Percentiles rank a stretch among this genome's conserved stretches.
Conservation (phyloP, 805 yeast species). For the Danielia oregonensis region DNA sequence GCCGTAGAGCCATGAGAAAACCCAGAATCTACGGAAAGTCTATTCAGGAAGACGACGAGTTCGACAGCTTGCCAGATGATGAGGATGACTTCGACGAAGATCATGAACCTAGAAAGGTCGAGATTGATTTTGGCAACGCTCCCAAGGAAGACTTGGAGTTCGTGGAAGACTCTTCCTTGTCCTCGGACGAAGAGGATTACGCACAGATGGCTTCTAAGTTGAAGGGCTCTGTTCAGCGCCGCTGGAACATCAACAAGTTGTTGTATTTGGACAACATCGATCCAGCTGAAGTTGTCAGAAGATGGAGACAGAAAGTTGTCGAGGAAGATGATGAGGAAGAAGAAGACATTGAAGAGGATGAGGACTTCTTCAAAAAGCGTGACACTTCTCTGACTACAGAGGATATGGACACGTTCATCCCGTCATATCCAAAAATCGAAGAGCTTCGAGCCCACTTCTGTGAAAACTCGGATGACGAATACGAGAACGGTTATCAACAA, state of each 20-base stretch:
- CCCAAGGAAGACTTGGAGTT: conserved; percentile 36
- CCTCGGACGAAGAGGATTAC: conserved; percentile 39
- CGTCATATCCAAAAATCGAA: conserved; percentile 38
- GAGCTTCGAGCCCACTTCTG: conserved; percentile 45
- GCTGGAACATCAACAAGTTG: conserved; percentile 79
- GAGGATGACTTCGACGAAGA: conserved; percentile 34
- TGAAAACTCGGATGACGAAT: conserved; percentile 33
- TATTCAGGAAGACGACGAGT: conserved; percentile 45
- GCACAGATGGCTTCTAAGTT: conserved; percentile 57
- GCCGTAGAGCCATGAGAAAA: conserved; percentile 62
- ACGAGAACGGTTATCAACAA: conserved; percentile 36
- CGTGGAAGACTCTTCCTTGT: conserved; percentile 46
- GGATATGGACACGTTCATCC: conserved; percentile 37
- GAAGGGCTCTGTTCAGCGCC: conserved; percentile 47
- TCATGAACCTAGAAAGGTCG: conserved; percentile 40
- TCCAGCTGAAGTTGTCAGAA: conserved; percentile 65
- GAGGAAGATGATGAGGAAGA: conserved; percentile 40
- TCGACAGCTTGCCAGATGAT: conserved; percentile 37
- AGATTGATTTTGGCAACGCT: conserved; percentile 43
- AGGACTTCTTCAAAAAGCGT: conserved; percentile 53
- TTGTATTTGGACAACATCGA: conserved; percentile 75
- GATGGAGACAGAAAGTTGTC: conserved; percentile 61
- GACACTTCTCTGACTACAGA: conserved; percentile 22
- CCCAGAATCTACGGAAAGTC: conserved; percentile 53
- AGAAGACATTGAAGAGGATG: conserved; percentile 39